phyloP scores from a whole-genome alignment of 768 basidiomycete genomes.

The Fibroporia radiculosa region DNA sequence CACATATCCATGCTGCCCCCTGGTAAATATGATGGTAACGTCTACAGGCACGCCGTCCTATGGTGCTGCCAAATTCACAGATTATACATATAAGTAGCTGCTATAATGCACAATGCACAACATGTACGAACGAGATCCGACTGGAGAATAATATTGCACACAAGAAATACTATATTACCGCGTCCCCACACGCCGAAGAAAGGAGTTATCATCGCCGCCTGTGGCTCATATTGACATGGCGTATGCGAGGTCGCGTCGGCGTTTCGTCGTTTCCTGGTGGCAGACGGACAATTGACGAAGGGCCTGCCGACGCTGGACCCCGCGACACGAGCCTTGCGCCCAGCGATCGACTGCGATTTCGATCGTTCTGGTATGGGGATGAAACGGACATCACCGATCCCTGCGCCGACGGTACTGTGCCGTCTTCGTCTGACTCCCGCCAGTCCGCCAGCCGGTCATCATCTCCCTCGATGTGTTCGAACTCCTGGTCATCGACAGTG shows the following conservation, averaged over 20 bases:
- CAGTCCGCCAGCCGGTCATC: slow-evolving; percentile 9
- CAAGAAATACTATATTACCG: slow-evolving; percentile 6
- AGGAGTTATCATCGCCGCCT: slow-evolving; percentile 42
- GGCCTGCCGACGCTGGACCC: background rate
- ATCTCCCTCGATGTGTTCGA: slow-evolving; percentile 24
- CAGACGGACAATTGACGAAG: background rate
- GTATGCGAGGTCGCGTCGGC: slow-evolving; percentile 53
- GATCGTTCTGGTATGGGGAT: background rate
- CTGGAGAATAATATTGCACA: background rate
- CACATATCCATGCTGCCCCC: too few species aligned
- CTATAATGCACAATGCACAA: background rate
- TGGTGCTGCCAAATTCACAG: too few species aligned
- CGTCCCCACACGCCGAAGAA: background rate
- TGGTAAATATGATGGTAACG: too few species aligned
- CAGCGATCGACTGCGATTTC: background rate
- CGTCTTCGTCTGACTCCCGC: slow-evolving; percentile 4
- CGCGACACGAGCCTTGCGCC: background rate
- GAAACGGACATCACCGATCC: slow-evolving; percentile 6
- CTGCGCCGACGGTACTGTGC: slow-evolving; percentile 1
- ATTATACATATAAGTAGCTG: background rate
- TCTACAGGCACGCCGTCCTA: too few species aligned
- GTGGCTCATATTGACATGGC: slow-evolving; percentile 26
- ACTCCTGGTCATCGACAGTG: slow-evolving; percentile 51
- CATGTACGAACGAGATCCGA: background rate
- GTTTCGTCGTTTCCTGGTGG: slow-evolving; percentile 35